A percentile compares a stretch with the other conserved stretches of the same genome.
These are phyloP conservation scores for Acer negundo DNA, from an alignment of 345 rosid species.

Conservation along the genomic window DNA sequence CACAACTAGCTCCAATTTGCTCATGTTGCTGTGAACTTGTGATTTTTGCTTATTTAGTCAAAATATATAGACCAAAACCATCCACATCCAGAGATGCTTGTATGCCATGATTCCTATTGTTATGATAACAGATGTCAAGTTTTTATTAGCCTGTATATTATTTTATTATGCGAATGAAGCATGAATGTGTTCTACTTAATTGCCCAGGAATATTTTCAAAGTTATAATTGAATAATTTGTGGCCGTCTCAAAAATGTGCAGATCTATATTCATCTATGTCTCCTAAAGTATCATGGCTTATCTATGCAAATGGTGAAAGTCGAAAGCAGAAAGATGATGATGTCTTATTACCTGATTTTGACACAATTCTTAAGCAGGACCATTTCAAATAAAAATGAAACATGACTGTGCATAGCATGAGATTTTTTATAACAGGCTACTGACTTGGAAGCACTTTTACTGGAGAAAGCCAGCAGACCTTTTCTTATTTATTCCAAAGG, in stretches of 20 bases:
- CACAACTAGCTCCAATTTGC: not conserved
- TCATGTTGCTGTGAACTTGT: not conserved
- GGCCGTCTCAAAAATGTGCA: not conserved
- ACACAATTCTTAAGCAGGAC: constrained; percentile 3
- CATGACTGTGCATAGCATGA: not conserved
- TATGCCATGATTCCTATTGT: not conserved
- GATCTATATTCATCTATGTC: not conserved
- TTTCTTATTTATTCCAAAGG: not conserved
- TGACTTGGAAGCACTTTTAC: not conserved
- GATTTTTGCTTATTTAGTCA: not conserved
- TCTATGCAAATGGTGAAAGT: not conserved
- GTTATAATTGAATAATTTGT: not conserved
- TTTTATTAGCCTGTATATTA: not conserved
- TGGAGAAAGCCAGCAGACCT: not conserved
- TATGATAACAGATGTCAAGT: not conserved
- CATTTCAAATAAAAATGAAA: not conserved
- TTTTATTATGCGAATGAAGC: too few species aligned
- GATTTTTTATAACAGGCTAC: not conserved
- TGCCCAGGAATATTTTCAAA: not conserved
- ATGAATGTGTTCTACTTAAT: too few species aligned
- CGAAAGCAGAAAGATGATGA: not conserved
- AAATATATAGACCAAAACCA: not conserved
- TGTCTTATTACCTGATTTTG: not conserved
- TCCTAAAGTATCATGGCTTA: not conserved
- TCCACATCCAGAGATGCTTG: not conserved